phyloP scores from a whole-genome alignment of 1,284 basidiomycete genomes.

The Fomitopsis pinicola region DNA sequence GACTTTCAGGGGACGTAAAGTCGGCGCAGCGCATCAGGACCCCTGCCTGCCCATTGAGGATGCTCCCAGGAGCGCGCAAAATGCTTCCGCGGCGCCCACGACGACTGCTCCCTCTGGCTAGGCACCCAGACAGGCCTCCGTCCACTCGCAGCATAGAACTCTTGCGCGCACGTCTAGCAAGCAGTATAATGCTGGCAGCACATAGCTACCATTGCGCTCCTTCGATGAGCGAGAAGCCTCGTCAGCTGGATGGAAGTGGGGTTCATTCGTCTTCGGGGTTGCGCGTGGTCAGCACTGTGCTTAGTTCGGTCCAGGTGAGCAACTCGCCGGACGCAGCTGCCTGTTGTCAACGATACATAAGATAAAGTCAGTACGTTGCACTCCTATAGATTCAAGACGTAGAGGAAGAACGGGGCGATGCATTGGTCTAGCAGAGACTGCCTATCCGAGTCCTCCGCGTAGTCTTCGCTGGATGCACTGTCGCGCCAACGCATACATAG shows the following conservation, averaged over 20 bases:
- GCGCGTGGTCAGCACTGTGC: background rate
- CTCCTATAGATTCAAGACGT: background rate
- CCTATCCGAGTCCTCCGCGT: too few relatives aligned
- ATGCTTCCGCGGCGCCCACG: conserved; percentile 1
- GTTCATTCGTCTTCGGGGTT: background rate
- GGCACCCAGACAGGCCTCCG: background rate
- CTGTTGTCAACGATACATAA: background rate
- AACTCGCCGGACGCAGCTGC: background rate
- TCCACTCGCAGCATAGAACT: background rate
- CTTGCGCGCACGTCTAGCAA: background rate
- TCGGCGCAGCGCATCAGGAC: background rate
- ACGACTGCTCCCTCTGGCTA: background rate
- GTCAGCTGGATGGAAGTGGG: too few relatives aligned
- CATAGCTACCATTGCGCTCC: too few relatives aligned
- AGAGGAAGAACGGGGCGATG: background rate
- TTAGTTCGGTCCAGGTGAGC: background rate
- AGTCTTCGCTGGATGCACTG: too few relatives aligned
- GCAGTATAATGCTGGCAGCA: background rate
- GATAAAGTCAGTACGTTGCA: background rate
- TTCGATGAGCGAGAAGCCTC: too few relatives aligned
- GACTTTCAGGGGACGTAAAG: background rate
- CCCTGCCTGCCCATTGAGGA: background rate
- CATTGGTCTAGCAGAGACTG: background rate
- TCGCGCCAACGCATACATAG: too few relatives aligned
- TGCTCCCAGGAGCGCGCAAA: background rate